Percentiles rank a stretch among this genome's conserved stretches.
phyloP scores from a whole-genome alignment of 306 rosid species.

The Quercus robur region DNA sequence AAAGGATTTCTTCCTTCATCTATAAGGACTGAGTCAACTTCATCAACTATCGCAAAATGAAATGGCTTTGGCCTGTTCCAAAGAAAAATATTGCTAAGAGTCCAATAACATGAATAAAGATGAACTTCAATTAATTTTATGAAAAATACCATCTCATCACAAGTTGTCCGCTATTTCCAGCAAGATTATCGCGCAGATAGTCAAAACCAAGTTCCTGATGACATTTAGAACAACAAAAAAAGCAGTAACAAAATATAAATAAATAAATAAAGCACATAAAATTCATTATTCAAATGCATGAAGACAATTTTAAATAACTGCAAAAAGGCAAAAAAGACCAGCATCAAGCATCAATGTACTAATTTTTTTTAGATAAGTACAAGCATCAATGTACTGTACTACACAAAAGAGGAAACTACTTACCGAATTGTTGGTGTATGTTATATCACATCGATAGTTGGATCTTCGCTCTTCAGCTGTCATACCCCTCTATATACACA shows the following conservation, averaged over 20 bases:
- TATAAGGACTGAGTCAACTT: conserved; percentile 93
- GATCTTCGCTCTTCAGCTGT: conserved; percentile 57
- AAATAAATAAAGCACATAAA: conserved; percentile 17
- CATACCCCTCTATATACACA: conserved; percentile 72
- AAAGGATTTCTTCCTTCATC: conserved; percentile 98
- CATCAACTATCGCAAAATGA: conserved; percentile 97
- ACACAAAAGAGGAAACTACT: conserved; percentile 22
- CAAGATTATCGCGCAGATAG: conserved; percentile 94
- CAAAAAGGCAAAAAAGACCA: not conserved
- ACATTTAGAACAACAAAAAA: conserved; percentile 16
- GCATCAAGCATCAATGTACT: not conserved
- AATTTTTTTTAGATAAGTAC: not conserved
- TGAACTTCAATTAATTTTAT: conserved; percentile 16
- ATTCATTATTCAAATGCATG: not conserved
- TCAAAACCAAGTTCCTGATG: conserved; percentile 96
- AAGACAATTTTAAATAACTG: not conserved
- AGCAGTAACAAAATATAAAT: conserved; percentile 1
- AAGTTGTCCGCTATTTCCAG: conserved; percentile 75
- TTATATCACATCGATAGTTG: conserved; percentile 84
- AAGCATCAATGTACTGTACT: not conserved
- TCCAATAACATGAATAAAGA: not conserved
- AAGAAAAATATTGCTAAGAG: conserved; percentile 18
- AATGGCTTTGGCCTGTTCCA: conserved; percentile 89
- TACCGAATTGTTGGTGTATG: conserved; percentile 95
- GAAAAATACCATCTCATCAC: conserved; percentile 90